Evolutionary conservation across 805 yeast species (phyloP).

Genomic region (Candida boleticola): DNA sequence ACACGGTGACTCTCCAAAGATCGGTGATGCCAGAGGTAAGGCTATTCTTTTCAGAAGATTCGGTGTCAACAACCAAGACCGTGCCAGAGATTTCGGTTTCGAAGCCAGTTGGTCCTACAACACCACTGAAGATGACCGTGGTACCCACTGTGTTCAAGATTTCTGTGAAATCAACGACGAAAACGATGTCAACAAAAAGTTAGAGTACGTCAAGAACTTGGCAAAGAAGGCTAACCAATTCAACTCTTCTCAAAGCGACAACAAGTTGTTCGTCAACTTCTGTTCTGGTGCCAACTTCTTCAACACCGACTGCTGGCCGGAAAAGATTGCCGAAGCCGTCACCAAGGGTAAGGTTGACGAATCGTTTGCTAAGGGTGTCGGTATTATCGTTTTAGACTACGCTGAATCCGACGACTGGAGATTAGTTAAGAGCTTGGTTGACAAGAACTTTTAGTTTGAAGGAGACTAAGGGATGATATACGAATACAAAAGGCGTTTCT

Average conservation of each 20-base stretch:
- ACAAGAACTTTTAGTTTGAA: slow-evolving; percentile 41
- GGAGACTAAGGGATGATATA: too few relatives aligned
- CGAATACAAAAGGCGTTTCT: too few relatives aligned
- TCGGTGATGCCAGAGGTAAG: slow-evolving; percentile 68
- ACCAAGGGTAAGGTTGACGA: slow-evolving; percentile 41
- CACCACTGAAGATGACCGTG: slow-evolving; percentile 64
- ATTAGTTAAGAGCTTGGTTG: slow-evolving; percentile 48
- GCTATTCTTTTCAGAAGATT: slow-evolving; percentile 66
- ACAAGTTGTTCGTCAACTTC: slow-evolving; percentile 67
- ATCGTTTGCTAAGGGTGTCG: slow-evolving; percentile 54
- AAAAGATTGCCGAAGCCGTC: slow-evolving; percentile 56
- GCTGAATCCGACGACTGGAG: slow-evolving; percentile 63
- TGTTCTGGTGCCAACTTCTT: slow-evolving; percentile 74
- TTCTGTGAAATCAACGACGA: slow-evolving; percentile 59
- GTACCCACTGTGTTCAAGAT: slow-evolving; percentile 65
- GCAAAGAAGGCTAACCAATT: slow-evolving; percentile 52
- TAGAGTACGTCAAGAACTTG: slow-evolving; percentile 54
- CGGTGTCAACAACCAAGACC: slow-evolving; percentile 52
- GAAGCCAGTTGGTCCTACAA: slow-evolving; percentile 72
- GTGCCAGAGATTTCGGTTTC: slow-evolving; percentile 52
- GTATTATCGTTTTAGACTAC: slow-evolving; percentile 67
- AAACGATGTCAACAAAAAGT: slow-evolving; percentile 56
- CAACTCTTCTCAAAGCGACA: slow-evolving; percentile 40
- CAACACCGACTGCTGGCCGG: slow-evolving; percentile 74
- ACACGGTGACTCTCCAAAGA: slow-evolving; percentile 50